Evolutionary conservation across 2,329 filamentous ascomycete species (phyloP).

Genomic region (Sporothrix humicola): DNA sequence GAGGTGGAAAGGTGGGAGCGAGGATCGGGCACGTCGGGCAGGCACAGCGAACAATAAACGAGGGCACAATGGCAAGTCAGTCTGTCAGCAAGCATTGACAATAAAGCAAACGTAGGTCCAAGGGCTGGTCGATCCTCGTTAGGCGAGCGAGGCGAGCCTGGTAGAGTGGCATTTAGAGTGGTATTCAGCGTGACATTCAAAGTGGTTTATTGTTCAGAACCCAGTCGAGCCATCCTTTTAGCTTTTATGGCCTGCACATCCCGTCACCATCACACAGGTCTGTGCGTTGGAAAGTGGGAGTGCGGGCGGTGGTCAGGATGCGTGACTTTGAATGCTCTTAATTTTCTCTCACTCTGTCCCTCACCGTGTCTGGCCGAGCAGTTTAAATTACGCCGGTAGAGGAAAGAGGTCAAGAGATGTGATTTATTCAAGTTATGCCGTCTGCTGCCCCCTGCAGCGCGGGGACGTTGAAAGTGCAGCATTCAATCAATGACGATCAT

Average conservation of each 20-base stretch:
- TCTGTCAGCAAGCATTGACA: not conserved
- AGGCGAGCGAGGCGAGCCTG: not conserved
- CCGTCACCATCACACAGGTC: slow-evolving; percentile 7
- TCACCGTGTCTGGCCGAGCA: not conserved
- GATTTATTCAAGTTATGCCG: not conserved
- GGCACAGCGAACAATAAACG: not conserved
- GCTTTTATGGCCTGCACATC: not conserved
- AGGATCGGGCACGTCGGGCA: not conserved
- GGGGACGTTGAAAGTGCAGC: not conserved
- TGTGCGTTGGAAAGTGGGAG: not conserved
- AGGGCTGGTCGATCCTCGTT: not conserved
- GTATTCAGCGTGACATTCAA: not conserved
- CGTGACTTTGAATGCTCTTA: not conserved
- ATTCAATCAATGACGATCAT: not conserved
- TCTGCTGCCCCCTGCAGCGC: too few species aligned
- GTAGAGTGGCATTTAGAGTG: not conserved
- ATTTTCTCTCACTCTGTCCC: not conserved
- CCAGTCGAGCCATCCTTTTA: not conserved
- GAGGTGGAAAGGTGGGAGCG: too few species aligned
- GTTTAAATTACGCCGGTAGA: not conserved
- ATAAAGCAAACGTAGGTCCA: not conserved
- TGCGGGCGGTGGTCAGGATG: not conserved
- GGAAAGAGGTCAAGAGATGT: too few species aligned
- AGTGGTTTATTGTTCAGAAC: too few species aligned
- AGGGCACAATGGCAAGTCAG: not conserved